Base-by-base conservation (phyloP, 305 asterid genomes). In the Fraxinus baroniana region DNA sequence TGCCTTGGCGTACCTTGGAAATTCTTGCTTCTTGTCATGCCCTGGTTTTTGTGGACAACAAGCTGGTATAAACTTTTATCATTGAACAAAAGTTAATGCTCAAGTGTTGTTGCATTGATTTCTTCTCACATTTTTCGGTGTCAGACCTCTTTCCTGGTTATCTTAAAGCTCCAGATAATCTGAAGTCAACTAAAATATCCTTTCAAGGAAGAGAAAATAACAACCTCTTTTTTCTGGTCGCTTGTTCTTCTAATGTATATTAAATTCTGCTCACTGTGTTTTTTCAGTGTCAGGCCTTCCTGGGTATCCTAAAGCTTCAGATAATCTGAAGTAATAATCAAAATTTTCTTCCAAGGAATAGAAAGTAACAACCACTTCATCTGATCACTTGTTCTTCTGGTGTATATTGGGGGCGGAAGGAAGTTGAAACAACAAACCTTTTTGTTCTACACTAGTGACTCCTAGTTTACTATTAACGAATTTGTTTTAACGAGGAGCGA, bases 11-110 rank as follows among this genome's bases (percentile, higher is more conserved):
- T 46, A 90, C 97, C 49, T 84, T 87, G 91, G 97, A 94, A 86
- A 92, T 95, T 82, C 97, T 95, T 86, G 97, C 99, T 73, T 95
- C 99, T 80, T 95, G 99, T 84, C 99, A 95, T 92, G 95, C 99
- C 33, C 87, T 95, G 94, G 98, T 95, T 86, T 95, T 92, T 87
- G 98, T 95, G 85, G 99, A 95, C 86, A 95, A 94, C 87, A 95
- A 95, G 88, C 95, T 95, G 99, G 99, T 95, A 94, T 37, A 41
- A 46, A 57, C 18, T 28, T 70, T 70, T 30, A 70, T 32, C 76
- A 71, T 71, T 32, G 22, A 32, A 71, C 41, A 30, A 32, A 30
- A 30, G 39, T 28, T 70, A 28, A 8, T 32, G 41, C 44, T 32
- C 7, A 32, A 32, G 75, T 70, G 18, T 70, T 15, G 39, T 28